These are phyloP conservation scores for Gossypium gossypioides DNA, from an alignment of 441 rosid genomes.

Conservation along the genomic window DNA sequence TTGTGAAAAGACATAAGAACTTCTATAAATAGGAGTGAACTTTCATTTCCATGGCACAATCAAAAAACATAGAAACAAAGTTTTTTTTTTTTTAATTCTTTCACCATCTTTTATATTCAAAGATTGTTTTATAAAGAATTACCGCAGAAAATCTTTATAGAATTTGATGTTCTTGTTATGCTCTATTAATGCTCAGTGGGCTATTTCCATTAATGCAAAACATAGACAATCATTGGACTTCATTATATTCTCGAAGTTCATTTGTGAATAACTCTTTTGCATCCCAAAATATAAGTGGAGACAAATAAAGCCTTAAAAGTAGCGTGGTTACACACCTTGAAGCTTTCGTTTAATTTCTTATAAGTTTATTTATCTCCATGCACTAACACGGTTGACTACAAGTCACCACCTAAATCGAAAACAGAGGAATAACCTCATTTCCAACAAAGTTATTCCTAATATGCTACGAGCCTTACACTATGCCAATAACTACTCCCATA, in stretches of 20 bases:
- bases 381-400: not conserved
- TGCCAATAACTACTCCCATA: not conserved
- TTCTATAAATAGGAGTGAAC: not conserved
- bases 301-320: too few species aligned
- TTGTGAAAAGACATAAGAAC: not conserved
- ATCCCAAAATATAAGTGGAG: not conserved
- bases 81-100: too few species aligned
- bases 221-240: not conserved
- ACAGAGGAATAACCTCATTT: not conserved
- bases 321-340: too few species aligned
- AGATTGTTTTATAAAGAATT: too few species aligned
- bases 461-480: not conserved
- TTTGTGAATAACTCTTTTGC: not conserved
- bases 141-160: not conserved
- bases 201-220: not conserved
- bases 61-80: too few species aligned
- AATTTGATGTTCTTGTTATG: not conserved
- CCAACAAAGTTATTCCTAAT: not conserved
- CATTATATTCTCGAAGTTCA: not conserved
- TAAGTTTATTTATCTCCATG: not conserved
- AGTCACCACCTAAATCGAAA: not conserved
- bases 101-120: too few species aligned
- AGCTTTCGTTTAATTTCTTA: not conserved
- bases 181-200: not conserved
- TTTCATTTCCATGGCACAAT: not conserved